phyloP scores from a whole-genome alignment of 345 rosid species.

The Ceriops tagal region DNA sequence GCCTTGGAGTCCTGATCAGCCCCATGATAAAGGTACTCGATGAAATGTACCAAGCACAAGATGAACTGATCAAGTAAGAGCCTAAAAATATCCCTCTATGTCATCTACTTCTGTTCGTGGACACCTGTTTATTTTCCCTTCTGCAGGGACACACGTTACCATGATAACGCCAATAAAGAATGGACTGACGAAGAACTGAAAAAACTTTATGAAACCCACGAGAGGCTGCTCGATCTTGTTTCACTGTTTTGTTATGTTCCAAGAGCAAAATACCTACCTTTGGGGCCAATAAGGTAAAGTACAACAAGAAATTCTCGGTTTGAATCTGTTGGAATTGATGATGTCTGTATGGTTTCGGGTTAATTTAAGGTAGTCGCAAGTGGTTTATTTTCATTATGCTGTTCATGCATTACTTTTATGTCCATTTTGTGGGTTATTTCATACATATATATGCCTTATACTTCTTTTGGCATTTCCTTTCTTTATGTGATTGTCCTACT shows the following conservation, averaged over 20 bases:
- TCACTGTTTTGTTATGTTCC: slow-evolving; percentile 93
- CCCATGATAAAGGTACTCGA: slow-evolving; percentile 95
- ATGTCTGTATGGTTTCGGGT: not conserved
- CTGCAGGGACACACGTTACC: slow-evolving; percentile 89
- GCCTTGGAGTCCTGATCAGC: slow-evolving; percentile 88
- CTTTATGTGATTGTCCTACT: slow-evolving; percentile 1
- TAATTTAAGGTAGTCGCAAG: too few species aligned
- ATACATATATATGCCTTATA: not conserved
- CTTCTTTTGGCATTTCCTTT: not conserved
- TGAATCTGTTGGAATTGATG: slow-evolving; percentile 1
- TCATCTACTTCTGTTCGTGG: slow-evolving; percentile 1
- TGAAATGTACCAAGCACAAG: slow-evolving; percentile 95
- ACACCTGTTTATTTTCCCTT: slow-evolving; percentile 13
- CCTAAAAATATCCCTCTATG: not conserved
- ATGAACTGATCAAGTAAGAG: slow-evolving; percentile 92
- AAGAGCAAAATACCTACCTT: slow-evolving; percentile 87
- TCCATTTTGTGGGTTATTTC: not conserved
- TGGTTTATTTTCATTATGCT: not conserved
- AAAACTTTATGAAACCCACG: slow-evolving; percentile 90
- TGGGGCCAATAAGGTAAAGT: slow-evolving; percentile 89
- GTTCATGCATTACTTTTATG: not conserved
- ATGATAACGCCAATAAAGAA: slow-evolving; percentile 92
- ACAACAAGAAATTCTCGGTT: not conserved
- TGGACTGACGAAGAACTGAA: slow-evolving; percentile 98
- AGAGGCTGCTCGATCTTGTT: slow-evolving; percentile 88